phyloP scores from a whole-genome alignment of 768 basidiomycete genomes.

The Rhizopogon vesiculosus region DNA sequence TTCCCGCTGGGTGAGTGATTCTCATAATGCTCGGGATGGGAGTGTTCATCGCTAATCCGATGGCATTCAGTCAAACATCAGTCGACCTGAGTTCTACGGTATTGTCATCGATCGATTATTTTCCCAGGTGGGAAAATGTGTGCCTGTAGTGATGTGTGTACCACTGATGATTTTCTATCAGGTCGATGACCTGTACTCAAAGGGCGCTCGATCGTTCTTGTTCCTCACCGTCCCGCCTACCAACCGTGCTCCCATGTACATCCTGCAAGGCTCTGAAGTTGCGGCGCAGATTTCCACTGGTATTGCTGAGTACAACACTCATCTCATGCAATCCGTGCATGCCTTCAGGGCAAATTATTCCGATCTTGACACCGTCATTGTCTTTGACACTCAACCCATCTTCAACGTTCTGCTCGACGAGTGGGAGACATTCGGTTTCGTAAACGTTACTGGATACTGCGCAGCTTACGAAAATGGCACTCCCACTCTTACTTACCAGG shows the following conservation, averaged over 20 bases:
- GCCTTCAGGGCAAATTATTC: constrained; percentile 37
- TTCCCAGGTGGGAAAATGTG: constrained; percentile 16
- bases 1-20: constrained; percentile 13
- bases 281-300: constrained; percentile 25
- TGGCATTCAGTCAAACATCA: constrained; percentile 17
- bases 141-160: constrained; percentile 10
- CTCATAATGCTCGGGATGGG: background rate
- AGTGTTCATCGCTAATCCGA: background rate
- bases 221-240: constrained; percentile 60
- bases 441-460: constrained; percentile 56
- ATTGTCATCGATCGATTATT: constrained; percentile 21
- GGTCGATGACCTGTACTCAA: constrained; percentile 17
- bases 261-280: constrained; percentile 29
- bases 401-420: constrained; percentile 57
- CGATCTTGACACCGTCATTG: constrained; percentile 39
- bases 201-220: constrained; percentile 57
- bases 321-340: constrained; percentile 34
- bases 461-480: constrained; percentile 57
- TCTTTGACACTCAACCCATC: constrained; percentile 54
- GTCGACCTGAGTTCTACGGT: constrained; percentile 17
- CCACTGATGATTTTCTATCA: background rate
- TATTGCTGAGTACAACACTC: constrained; percentile 47
- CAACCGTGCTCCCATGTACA: constrained; percentile 50
- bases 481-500: constrained; percentile 46
- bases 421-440: constrained; percentile 48